Evolutionary conservation across 495 filamentous ascomycete genomes (phyloP).

Genomic region (Neurospora tetraspora): DNA sequence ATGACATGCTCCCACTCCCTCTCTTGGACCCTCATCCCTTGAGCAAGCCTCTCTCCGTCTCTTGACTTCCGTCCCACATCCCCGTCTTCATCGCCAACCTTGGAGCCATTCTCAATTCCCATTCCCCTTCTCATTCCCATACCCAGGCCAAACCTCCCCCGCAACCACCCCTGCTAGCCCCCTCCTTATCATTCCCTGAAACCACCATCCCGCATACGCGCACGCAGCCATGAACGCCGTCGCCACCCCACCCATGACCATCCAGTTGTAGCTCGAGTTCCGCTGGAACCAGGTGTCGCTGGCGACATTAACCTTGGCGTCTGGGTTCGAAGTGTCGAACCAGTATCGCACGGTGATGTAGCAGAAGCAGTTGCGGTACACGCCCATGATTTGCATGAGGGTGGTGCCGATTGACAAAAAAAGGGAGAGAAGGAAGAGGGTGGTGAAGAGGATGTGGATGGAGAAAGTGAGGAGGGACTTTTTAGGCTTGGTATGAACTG

Average conservation of each 20-base stretch:
- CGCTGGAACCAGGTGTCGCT: background rate
- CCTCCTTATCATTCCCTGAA: background rate
- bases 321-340: background rate
- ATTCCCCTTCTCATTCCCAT: background rate
- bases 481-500: background rate
- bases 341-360: background rate
- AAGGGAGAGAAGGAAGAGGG: background rate
- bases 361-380: constrained; percentile 29
- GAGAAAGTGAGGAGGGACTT: background rate
- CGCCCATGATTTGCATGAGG: constrained; percentile 29
- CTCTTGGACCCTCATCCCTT: background rate
- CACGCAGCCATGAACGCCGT: background rate
- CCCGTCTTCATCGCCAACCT: background rate
- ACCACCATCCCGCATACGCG: constrained; percentile 1
- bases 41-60: background rate
- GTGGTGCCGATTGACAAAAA: constrained; percentile 18
- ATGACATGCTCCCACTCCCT: background rate
- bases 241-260: background rate
- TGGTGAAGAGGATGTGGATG: background rate
- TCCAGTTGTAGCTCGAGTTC: background rate
- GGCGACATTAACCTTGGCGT: background rate
- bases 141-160: background rate
- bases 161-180: background rate
- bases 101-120: background rate
- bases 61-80: background rate